Evolutionary conservation across 352 stramenopile species (phyloP).

Genomic region (Phytopythium aichiense): DNA sequence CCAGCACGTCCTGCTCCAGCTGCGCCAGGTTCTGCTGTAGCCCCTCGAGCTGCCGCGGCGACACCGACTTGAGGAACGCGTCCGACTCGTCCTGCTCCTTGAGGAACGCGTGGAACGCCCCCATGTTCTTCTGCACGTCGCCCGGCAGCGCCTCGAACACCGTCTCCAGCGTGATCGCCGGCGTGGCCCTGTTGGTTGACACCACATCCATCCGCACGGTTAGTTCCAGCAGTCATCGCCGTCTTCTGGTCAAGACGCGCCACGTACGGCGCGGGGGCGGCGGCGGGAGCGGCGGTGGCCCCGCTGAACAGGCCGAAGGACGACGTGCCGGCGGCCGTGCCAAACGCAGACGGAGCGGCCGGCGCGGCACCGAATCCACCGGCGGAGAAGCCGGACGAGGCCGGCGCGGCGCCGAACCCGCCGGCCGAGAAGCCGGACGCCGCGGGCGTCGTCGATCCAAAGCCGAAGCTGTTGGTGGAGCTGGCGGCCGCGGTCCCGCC

Average conservation of each 20-base stretch:
- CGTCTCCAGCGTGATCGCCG: conserved; percentile 70
- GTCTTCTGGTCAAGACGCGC: background rate
- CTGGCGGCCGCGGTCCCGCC: conserved; percentile 12
- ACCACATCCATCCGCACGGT: too few species aligned
- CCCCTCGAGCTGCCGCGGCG: conserved; percentile 41
- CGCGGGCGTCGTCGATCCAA: conserved; percentile 11
- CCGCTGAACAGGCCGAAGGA: conserved; percentile 17
- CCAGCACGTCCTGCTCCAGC: conserved; percentile 63
- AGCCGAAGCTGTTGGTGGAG: conserved; percentile 22
- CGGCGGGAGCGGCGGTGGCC: background rate
- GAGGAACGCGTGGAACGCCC: conserved; percentile 67
- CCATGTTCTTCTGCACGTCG: conserved; percentile 77
- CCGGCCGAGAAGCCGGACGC: conserved; percentile 21
- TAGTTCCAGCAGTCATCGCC: background rate
- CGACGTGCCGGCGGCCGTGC: conserved; percentile 1
- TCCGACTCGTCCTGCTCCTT: conserved; percentile 74
- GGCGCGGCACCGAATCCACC: conserved; percentile 6
- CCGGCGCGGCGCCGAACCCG: conserved; percentile 6
- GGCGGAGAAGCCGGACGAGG: conserved; percentile 1
- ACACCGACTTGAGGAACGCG: conserved; percentile 70
- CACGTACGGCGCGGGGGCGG: background rate
- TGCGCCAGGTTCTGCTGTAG: conserved; percentile 53
- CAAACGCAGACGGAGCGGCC: conserved; percentile 21
- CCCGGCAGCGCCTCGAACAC: conserved; percentile 60
- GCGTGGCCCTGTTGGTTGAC: conserved; percentile 8